These are phyloP conservation scores for Scenedesmus sp. DNA, from an alignment of 163 green algal genomes.

Conservation along the genomic window DNA sequence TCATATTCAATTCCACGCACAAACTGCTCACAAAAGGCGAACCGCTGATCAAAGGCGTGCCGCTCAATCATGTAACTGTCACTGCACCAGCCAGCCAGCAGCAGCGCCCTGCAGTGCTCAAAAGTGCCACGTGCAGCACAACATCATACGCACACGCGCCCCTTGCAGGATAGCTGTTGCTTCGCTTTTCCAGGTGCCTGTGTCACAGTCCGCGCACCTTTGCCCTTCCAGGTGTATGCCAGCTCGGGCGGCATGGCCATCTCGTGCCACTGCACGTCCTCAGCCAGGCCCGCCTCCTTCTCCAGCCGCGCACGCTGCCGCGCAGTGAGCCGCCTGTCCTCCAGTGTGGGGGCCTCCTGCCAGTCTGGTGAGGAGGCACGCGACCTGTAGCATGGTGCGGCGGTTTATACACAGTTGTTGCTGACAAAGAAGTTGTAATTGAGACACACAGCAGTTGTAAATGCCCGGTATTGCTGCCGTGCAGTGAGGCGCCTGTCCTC, in stretches of 20 bases:
- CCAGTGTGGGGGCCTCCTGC: not conserved
- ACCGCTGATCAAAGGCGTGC: no score
- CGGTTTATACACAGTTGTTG: not conserved
- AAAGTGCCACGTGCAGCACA: no score
- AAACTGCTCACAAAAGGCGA: no score
- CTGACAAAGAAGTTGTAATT: not conserved
- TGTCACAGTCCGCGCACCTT: not conserved
- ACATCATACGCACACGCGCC: no score
- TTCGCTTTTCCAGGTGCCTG: not conserved
- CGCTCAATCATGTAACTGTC: no score
- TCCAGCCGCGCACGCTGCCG: slow-evolving; percentile 39
- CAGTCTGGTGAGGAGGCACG: slow-evolving; percentile 23
- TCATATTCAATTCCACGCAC: no score
- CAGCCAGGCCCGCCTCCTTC: slow-evolving; percentile 38
- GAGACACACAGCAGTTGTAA: not conserved
- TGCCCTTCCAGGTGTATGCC: slow-evolving; percentile 44
- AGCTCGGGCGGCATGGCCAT: slow-evolving; percentile 45
- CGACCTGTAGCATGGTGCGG: not conserved
- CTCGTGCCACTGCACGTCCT: slow-evolving; percentile 47
- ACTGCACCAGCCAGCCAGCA: no score
- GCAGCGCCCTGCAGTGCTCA: no score
- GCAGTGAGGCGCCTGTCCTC: slow-evolving; percentile 33
- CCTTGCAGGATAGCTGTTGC: not conserved
- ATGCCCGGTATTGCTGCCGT: not conserved
- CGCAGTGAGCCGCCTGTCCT: slow-evolving; percentile 29